Percentiles rank a stretch among this genome's conserved stretches.
Evolutionary conservation across 2,329 filamentous ascomycete genomes (phyloP).

Genomic region (Ceratocystis lukuohia): DNA sequence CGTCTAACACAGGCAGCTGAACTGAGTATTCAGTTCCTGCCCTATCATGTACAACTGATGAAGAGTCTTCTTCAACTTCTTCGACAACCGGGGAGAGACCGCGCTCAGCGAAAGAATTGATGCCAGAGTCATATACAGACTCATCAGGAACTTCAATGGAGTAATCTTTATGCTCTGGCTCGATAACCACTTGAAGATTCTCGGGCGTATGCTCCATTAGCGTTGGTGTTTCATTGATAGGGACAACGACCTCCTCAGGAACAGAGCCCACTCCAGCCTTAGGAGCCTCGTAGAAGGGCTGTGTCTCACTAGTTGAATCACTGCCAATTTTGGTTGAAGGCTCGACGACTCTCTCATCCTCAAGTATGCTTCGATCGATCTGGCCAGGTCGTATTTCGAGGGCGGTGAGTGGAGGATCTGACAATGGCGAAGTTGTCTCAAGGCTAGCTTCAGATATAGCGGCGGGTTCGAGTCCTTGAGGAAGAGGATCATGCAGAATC

Average conservation of each 20-base stretch:
- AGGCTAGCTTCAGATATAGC: neutral
- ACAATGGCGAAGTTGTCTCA: neutral
- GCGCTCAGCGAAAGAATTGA: neutral
- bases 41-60: neutral
- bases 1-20: neutral
- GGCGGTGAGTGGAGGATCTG: neutral
- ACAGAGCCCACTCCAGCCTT: neutral
- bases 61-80: neutral
- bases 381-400: neutral
- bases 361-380: neutral
- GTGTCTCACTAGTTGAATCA: neutral
- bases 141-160: neutral
- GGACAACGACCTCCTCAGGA: neutral
- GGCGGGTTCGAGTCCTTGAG: neutral
- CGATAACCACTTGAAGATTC: neutral
- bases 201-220: neutral
- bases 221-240: neutral
- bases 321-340: neutral
- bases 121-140: neutral
- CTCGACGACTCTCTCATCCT: neutral
- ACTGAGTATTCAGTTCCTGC: neutral
- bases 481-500: neutral
- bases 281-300: neutral
- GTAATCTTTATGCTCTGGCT: neutral
- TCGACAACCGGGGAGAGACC: neutral